Conservation (phyloP, 495 filamentous ascomycete species). For the Podospora australis region DNA sequence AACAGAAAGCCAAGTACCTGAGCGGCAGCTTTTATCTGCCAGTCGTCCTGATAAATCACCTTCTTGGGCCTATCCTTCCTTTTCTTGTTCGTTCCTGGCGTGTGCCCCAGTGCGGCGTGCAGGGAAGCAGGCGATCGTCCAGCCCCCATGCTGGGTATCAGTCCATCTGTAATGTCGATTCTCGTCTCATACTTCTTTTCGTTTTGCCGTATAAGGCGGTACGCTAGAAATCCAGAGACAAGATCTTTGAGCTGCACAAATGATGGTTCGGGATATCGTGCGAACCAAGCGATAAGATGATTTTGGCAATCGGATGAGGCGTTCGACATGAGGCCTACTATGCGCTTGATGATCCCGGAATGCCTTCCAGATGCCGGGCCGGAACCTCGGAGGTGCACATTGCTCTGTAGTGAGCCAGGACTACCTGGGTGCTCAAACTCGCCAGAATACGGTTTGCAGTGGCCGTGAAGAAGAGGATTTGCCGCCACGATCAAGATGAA, state of each 20-base stretch:
- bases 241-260: constrained; percentile 72
- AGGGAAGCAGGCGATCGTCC: constrained; percentile 56
- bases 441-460: constrained; percentile 30
- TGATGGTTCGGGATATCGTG: constrained; percentile 59
- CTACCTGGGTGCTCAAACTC: constrained; percentile 22
- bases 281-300: constrained; percentile 79
- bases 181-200: constrained; percentile 55
- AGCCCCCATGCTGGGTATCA: constrained; percentile 65
- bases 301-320: constrained; percentile 70
- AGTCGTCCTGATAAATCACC: constrained; percentile 73
- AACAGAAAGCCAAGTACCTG: constrained; percentile 79
- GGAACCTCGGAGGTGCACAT: constrained; percentile 10
- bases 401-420: constrained; percentile 4
- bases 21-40: constrained; percentile 82
- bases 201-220: constrained; percentile 69
- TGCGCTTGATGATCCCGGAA: constrained; percentile 81
- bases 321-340: constrained; percentile 75
- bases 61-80: constrained; percentile 47
- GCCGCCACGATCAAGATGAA: constrained; percentile 77
- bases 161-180: constrained; percentile 52
- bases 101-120: constrained; percentile 68
- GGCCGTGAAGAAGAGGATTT: constrained; percentile 68
- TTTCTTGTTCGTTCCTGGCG: constrained; percentile 34
- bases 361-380: constrained; percentile 48
- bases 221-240: constrained; percentile 72